phyloP scores from a whole-genome alignment of 768 basidiomycete genomes.

The Termitomyces bulborhizus region DNA sequence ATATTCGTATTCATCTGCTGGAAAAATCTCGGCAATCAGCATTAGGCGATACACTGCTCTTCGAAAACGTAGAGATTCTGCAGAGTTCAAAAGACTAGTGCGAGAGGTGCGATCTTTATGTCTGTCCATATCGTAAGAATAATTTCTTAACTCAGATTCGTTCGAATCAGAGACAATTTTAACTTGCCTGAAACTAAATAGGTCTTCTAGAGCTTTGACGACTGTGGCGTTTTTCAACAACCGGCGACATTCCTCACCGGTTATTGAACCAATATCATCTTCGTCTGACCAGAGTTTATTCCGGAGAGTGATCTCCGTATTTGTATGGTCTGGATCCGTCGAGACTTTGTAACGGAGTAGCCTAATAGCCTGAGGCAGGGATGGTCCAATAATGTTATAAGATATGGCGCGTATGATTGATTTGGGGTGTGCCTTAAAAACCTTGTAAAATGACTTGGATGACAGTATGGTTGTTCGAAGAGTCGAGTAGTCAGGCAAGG shows the following conservation, averaged over 20 bases:
- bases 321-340: neutral
- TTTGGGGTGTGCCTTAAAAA: slow-evolving; percentile 22
- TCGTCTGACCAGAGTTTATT: slow-evolving; percentile 7
- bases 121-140: slow-evolving; percentile 19
- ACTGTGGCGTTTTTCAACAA: slow-evolving; percentile 19
- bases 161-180: neutral
- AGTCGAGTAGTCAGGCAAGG: slow-evolving; percentile 21
- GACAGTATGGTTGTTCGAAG: slow-evolving; percentile 20
- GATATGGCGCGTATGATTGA: slow-evolving; percentile 25
- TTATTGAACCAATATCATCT: slow-evolving; percentile 14
- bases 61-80: slow-evolving; percentile 24
- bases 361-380: slow-evolving; percentile 24
- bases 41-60: slow-evolving; percentile 15
- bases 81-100: slow-evolving; percentile 21
- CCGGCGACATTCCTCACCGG: slow-evolving; percentile 14
- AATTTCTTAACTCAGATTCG: neutral
- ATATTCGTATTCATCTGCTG: slow-evolving; percentile 1
- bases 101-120: slow-evolving; percentile 28
- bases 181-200: slow-evolving; percentile 33
- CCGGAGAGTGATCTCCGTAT: neutral
- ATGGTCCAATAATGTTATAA: slow-evolving; percentile 21
- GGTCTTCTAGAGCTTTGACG: slow-evolving; percentile 25
- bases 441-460: slow-evolving; percentile 22
- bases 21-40: slow-evolving; percentile 11
- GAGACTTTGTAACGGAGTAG: slow-evolving; percentile 14